Percentiles rank a stretch among this genome's conserved stretches.
These are phyloP conservation scores for Handroanthus guayacan DNA, from an alignment of 257 asterid species.

Conservation along the genomic window DNA sequence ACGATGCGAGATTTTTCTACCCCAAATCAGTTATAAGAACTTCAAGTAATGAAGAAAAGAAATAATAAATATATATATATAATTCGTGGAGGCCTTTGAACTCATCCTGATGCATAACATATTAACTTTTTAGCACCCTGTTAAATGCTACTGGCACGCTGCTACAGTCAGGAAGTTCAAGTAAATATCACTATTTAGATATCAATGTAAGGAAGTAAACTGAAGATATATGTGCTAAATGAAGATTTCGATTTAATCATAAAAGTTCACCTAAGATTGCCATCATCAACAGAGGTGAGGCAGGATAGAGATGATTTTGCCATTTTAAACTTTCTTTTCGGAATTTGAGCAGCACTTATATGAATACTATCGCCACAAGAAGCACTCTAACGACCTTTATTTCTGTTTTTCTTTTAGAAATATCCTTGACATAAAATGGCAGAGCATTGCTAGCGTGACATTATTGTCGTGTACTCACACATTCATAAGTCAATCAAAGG, in stretches of 20 bases:
- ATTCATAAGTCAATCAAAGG: conserved; percentile 12
- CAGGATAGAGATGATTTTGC: neutral
- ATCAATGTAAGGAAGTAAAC: too few species aligned
- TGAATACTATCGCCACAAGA: neutral
- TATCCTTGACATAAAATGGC: conserved; percentile 12
- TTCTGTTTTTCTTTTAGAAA: neutral
- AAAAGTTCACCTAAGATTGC: neutral
- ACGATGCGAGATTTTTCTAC: neutral
- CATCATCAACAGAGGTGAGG: neutral
- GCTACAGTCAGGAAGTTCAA: too few species aligned
- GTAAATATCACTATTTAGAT: too few species aligned
- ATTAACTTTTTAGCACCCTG: neutral
- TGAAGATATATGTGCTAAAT: neutral
- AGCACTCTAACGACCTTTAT: conserved; percentile 14
- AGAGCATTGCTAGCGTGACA: neutral
- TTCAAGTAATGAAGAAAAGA: neutral
- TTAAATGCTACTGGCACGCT: neutral
- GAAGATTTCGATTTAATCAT: neutral
- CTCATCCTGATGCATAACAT: conserved; percentile 17
- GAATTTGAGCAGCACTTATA: conserved; percentile 8
- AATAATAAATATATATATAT: neutral
- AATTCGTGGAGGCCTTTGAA: neutral
- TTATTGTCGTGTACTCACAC: neutral
- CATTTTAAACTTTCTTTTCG: neutral
- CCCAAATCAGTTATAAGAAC: neutral